Conservation (phyloP, 805 yeast species). For the Tetrapisispora taiwanensis region DNA sequence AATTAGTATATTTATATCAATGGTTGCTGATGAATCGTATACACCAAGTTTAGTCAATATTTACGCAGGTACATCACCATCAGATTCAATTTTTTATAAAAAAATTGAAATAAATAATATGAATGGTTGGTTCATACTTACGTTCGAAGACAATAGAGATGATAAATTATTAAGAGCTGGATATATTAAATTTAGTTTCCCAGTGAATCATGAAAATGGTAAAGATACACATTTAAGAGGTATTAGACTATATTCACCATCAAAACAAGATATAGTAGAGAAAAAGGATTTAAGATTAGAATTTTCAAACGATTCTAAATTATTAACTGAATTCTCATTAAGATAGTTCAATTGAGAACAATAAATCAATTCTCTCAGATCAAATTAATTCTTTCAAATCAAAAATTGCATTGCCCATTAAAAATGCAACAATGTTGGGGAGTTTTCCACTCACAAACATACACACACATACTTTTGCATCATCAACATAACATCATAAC, state of each 20-base stretch:
- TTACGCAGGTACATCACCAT: conserved; percentile 25
- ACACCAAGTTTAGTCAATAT: conserved; percentile 48
- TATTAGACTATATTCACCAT: conserved; percentile 32
- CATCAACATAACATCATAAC: neutral
- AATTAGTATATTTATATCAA: conserved; percentile 63
- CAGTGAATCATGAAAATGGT: conserved; percentile 80
- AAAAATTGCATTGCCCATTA: neutral
- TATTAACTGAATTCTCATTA: conserved; percentile 2
- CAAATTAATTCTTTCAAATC: too few species aligned
- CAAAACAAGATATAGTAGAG: neutral
- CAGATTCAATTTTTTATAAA: conserved; percentile 23
- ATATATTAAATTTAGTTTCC: conserved; percentile 22
- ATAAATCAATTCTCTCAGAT: too few species aligned
- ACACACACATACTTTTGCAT: neutral
- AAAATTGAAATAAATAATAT: conserved; percentile 18
- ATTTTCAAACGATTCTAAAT: neutral
- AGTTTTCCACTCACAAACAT: too few species aligned
- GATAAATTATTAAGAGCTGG: conserved; percentile 23
- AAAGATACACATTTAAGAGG: conserved; percentile 88
- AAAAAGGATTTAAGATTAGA: neutral
- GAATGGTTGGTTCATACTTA: conserved; percentile 27
- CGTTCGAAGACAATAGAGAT: conserved; percentile 16
- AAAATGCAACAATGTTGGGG: too few species aligned
- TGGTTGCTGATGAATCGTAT: conserved; percentile 74
- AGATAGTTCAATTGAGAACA: neutral